Base-by-base conservation (phyloP, 108 stramenopile species). In the Phaeodactylum tricornutum region DNA sequence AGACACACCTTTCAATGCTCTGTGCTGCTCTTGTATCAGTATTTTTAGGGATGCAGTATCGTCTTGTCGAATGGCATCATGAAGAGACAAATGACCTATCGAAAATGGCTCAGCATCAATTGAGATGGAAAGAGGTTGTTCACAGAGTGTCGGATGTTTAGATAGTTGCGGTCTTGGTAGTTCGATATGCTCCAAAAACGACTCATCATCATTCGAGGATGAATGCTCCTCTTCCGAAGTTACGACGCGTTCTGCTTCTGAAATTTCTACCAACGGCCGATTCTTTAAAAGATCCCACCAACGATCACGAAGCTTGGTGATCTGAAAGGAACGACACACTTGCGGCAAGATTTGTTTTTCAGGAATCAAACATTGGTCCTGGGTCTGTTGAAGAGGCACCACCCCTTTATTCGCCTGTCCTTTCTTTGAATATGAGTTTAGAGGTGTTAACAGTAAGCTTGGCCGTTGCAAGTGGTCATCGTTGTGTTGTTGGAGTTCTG, bases 291-390 rank as follows among this genome's bases (percentile, higher is more conserved):
- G 32, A 19, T 41, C 46, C 72, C 72, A 74, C 66, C 66, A 74
- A 16, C 65, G 66, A 47, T 67, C 66, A 34, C 72, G 49, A 25
- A 74, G 41, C 28, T 50, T 53, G n/a, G n/a, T n/a, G n/a, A n/a
- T n/a, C n/a, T n/a, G n/a, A n/a, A n/a, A n/a, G n/a, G n/a, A n/a
- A n/a, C n/a, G n/a, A n/a, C n/a, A n/a, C n/a, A n/a, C n/a, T n/a
- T n/a, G n/a, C n/a, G n/a, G n/a, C n/a, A n/a, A n/a, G n/a, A n/a
- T n/a, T n/a, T n/a, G n/a, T n/a, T n/a, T n/a, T n/a, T n/a, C n/a
- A n/a, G n/a, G n/a, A n/a, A n/a, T n/a, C n/a, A n/a, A n/a, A n/a
- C n/a, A n/a, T n/a, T n/a, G n/a, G n/a, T n/a, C n/a, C n/a, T n/a
- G n/a, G n/a, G n/a, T n/a, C n/a, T n/a, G n/a, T n/a, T n/a, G n/a